Conservation (phyloP, 1,284 basidiomycete genomes). For the Malassezia dermatis region DNA sequence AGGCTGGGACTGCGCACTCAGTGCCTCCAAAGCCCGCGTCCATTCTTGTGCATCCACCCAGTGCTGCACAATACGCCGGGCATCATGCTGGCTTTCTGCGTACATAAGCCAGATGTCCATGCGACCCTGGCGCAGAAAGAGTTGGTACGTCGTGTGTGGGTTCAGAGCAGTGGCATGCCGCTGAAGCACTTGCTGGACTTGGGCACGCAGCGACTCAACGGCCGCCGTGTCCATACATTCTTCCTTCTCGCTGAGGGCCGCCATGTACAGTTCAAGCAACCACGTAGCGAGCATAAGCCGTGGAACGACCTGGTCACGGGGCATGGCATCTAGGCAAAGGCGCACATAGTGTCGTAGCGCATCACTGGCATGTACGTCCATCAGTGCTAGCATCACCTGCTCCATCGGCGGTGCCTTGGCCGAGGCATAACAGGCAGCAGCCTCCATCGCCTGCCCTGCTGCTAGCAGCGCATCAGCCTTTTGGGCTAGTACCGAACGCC, state of each 20-base stretch:
- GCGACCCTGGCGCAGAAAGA: conserved; percentile 84
- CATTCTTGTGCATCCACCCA: conserved; percentile 86
- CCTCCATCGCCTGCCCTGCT: conserved; percentile 72
- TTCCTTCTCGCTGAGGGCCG: conserved; percentile 90
- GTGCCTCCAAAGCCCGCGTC: conserved; percentile 74
- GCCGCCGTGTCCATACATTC: conserved; percentile 67
- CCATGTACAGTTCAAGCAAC: conserved; percentile 93
- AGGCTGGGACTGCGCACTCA: conserved; percentile 64
- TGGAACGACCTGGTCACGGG: conserved; percentile 62
- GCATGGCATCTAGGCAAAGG: conserved; percentile 70
- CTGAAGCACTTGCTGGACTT: conserved; percentile 62
- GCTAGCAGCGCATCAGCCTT: conserved; percentile 78
- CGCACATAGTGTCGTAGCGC: conserved; percentile 81
- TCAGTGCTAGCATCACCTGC: conserved; percentile 78
- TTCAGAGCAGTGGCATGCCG: conserved; percentile 64
- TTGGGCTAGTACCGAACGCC: conserved; percentile 69
- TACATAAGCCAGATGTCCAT: conserved; percentile 85
- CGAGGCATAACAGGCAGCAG: conserved; percentile 75
- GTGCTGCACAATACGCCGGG: conserved; percentile 76
- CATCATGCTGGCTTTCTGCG: conserved; percentile 71
- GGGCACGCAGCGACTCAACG: conserved; percentile 74
- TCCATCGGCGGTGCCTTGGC: conserved; percentile 66
- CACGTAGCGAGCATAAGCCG: conserved; percentile 97
- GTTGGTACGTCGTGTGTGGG: conserved; percentile 71
- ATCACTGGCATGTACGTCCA: conserved; percentile 84